A percentile compares a stretch with the other conserved stretches of the same genome.
These are phyloP conservation scores for Kalanchoe fedtschenkoi DNA, from an alignment of 164 flowering plant genomes.

Conservation along the genomic window DNA sequence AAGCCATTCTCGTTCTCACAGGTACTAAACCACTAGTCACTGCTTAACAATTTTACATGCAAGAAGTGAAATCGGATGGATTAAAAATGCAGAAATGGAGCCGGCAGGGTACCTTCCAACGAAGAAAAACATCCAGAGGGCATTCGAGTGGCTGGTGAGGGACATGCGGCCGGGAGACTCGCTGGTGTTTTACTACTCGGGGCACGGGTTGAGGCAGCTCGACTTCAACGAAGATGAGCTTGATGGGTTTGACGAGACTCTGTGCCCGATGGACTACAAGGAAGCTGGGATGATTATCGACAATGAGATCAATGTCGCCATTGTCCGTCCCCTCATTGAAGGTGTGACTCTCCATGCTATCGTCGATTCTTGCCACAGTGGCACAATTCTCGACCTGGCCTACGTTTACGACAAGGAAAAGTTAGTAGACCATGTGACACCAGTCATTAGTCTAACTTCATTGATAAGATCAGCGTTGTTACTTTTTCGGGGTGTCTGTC, in stretches of 20 bases:
- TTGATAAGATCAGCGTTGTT: background rate
- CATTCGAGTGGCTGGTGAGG: constrained; percentile 38
- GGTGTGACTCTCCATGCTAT: constrained; percentile 58
- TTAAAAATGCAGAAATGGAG: constrained; percentile 23
- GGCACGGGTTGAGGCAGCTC: constrained; percentile 36
- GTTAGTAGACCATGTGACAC: constrained; percentile 18
- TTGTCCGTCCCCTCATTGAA: constrained; percentile 30
- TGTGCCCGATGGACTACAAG: constrained; percentile 41
- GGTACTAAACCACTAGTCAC: constrained; percentile 7
- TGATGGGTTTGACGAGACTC: constrained; percentile 44
- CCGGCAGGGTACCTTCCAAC: constrained; percentile 21
- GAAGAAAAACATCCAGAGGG: constrained; percentile 28
- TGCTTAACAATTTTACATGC: background rate
- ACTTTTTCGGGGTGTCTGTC: background rate
- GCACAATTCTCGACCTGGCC: constrained; percentile 43
- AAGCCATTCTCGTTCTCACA: constrained; percentile 11
- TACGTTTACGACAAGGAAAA: constrained; percentile 15
- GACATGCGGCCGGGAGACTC: constrained; percentile 39
- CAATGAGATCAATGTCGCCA: constrained; percentile 26
- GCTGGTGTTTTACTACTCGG: constrained; percentile 48
- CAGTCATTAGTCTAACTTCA: background rate
- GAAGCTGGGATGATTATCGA: constrained; percentile 40
- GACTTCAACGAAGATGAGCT: constrained; percentile 30
- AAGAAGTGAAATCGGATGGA: background rate
- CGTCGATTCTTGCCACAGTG: constrained; percentile 53